Evolutionary conservation across 441 rosid species (phyloP), one percentile per base, ranked within the genome.

Genomic region (Adansonia madagascariensis): DNA sequence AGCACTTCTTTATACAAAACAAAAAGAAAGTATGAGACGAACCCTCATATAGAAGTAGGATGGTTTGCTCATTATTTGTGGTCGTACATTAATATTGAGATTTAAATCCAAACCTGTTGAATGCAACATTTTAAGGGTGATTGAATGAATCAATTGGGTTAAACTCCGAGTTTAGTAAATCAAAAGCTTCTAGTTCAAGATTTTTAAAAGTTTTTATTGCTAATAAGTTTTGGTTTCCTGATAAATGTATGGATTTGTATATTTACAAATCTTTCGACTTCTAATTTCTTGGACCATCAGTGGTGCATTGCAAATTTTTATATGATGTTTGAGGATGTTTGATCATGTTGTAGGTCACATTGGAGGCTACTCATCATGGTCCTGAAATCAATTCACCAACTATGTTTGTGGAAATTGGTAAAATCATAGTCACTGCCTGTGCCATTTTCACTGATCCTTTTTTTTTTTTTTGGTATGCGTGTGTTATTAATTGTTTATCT

Each of bases 331-430:
- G 8, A 61, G 7, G 11, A 27, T 24, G 60, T 52, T 49, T 20
- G 24, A 50, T 65, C 63, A 27, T 65, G 20, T 41, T 75, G 69
- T 59, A 78, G 82, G 77, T 82, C 43, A 78, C 82, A 9, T 43
- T 82, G 71, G 84, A 82, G 77, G 84, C 82, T 39, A 82, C 84
- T 64, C 84, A 82, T 72, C 78, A 78, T 11, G 82, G 82, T 57
- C 82, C 82, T 44, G 79, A 63, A 68, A 65, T 77, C 31, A 75
- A 73, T 78, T 75, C 79, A 9, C 82, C 82, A 0, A 66, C 80
- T 12, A 82, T 78, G 82, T 82, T 82, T 17, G 60, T 75, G 9
- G 84, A 82, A 65, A 82, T 78, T 14, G 84, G 73, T 82, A 78
- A 49, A 60, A 0, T 59, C 4, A 0, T 66, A 22, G 0, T 62